phyloP scores from a whole-genome alignment of 148 eudicot species.

The Nepenthes gracilis region DNA sequence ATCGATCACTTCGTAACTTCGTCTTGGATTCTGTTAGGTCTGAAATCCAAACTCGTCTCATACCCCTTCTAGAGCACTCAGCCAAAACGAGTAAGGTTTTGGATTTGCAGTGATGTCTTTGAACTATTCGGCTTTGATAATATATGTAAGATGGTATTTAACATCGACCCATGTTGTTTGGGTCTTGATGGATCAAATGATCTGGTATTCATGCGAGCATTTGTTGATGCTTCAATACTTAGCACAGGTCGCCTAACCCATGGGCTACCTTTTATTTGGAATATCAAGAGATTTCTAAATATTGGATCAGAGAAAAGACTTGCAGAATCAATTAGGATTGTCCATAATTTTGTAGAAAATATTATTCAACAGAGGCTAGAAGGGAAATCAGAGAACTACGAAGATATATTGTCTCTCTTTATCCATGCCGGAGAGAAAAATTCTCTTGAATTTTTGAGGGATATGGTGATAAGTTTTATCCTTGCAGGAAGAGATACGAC shows the following conservation, averaged over 20 bases:
- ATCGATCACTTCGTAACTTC: slow-evolving; percentile 43
- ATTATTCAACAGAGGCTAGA: slow-evolving; percentile 1
- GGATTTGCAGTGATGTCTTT: slow-evolving; percentile 33
- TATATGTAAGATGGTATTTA: slow-evolving; percentile 15
- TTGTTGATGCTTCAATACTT: slow-evolving; percentile 7
- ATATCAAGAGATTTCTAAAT: slow-evolving; percentile 3
- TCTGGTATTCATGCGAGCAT: slow-evolving; percentile 11
- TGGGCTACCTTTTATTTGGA: slow-evolving; percentile 2
- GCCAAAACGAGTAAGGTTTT: slow-evolving; percentile 5
- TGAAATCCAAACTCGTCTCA: slow-evolving; percentile 26
- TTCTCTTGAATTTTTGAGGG: slow-evolving; percentile 3
- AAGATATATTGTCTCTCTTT: slow-evolving; percentile 5
- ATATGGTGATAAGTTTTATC: slow-evolving; percentile 11
- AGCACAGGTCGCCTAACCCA: slow-evolving; percentile 4
- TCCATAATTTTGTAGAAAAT: slow-evolving; percentile 4
- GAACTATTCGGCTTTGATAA: slow-evolving; percentile 44
- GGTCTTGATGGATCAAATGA: background rate
- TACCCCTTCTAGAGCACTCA: slow-evolving; percentile 22
- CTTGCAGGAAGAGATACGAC: slow-evolving; percentile 12
- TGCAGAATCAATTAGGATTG: background rate
- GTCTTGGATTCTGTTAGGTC: slow-evolving; percentile 20
- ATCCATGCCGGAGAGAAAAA: background rate
- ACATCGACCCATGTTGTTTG: slow-evolving; percentile 11
- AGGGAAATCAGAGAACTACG: slow-evolving; percentile 1
- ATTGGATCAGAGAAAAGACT: slow-evolving; percentile 9